Evolutionary conservation across 345 rosid species (phyloP), one percentile per base, ranked within the genome.

Genomic region (Pseudoturritis turrita): DNA sequence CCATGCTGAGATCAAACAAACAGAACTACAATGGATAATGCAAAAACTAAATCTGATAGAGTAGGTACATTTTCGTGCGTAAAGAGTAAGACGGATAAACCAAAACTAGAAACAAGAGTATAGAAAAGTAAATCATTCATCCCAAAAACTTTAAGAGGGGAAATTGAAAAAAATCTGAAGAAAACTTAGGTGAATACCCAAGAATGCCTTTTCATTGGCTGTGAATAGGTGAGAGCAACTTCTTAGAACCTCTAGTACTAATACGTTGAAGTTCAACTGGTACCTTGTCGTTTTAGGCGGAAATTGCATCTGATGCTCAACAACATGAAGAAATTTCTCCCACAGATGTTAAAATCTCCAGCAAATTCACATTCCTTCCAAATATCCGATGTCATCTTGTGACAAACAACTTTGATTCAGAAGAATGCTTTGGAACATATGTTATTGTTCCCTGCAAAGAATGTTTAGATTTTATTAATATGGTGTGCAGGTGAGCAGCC

Each of bases 51-150:
- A n/a, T n/a, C n/a, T n/a, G n/a, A n/a, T n/a, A 50, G 29, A 68
- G 9, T 11, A 29, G 66, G 45, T 57, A 94, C 97, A 96, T 91
- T 88, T 94, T 40, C 97, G 83, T 26, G 82, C 73, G 79, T 89
- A 89, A n/a, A n/a, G n/a, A n/a, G n/a, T n/a, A 73, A 94, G 95
- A 78, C 96, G 89, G 58, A 94, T 75, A 70, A 78, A 78, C 31
- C 77, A 54, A 75, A 36, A 72, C 43, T 47, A 62, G 33, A 60
- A 67, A 36, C 15, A 39, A 37, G 3, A 37, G 53, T 22, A 35
- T 1, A 15, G 14, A 61, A 33, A 35, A 35, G 46, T 63, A 11
- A 22, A 71, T 75, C 51, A 61, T 1, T 9, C 25, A 59, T 66
- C 41, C 39, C 26, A 68, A 58, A 15, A 50, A 26, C 54, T n/a